Conservation (phyloP, 495 filamentous ascomycete species). For the Collariella sp. region DNA sequence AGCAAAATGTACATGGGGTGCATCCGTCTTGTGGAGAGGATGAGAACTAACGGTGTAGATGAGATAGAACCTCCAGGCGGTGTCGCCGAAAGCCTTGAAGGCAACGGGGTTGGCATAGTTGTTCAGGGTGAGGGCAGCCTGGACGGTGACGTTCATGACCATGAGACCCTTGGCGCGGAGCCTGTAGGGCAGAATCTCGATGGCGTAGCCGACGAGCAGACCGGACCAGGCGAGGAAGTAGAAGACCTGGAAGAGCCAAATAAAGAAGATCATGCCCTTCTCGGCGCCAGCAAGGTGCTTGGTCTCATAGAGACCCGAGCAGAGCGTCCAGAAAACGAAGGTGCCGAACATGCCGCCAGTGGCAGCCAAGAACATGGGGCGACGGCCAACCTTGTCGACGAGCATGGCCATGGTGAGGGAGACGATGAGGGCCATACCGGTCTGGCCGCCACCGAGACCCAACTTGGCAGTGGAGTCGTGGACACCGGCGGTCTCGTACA, state of each 20-base stretch:
- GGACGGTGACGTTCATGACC: conserved; percentile 45
- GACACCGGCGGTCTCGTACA: conserved; percentile 52
- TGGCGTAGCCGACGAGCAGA: conserved; percentile 55
- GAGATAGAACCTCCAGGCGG: conserved; percentile 53
- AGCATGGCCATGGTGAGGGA: conserved; percentile 47
- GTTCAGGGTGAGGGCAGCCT: conserved; percentile 46
- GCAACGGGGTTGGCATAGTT: conserved; percentile 54
- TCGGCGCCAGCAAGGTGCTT: conserved; percentile 33
- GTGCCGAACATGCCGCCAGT: conserved; percentile 52
- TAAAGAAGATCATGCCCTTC: conserved; percentile 48
- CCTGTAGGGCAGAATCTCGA: conserved; percentile 65
- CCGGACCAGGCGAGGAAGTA: conserved; percentile 57
- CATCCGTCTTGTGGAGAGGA: neutral
- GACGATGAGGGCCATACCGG: conserved; percentile 45
- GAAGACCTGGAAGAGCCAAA: conserved; percentile 46
- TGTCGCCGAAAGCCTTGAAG: conserved; percentile 39
- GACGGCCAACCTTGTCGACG: conserved; percentile 53
- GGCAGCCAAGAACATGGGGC: conserved; percentile 48
- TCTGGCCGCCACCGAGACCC: conserved; percentile 45
- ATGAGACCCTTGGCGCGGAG: conserved; percentile 54
- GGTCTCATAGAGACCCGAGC: conserved; percentile 34
- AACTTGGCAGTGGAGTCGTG: conserved; percentile 42
- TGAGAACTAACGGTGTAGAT: conserved; percentile 45
- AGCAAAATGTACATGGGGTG: neutral
- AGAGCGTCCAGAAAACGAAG: conserved; percentile 50